These are phyloP conservation scores for Avena sativa DNA, from an alignment of 176 grass and related monocot genomes.

Conservation along the genomic window DNA sequence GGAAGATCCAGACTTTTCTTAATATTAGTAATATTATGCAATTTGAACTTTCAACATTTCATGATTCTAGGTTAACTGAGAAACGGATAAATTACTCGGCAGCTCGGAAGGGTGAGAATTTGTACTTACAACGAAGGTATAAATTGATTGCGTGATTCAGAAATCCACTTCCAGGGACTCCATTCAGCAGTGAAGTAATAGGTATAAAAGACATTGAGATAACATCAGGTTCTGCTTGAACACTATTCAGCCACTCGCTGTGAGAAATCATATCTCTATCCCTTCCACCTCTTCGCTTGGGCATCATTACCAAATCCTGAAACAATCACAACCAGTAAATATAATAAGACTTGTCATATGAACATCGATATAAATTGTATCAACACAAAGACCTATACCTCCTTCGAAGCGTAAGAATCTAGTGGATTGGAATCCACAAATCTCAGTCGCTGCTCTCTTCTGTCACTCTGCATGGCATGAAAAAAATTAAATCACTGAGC, in stretches of 20 bases:
- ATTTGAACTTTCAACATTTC: neutral
- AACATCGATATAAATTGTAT: constrained; percentile 1
- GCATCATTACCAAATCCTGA: constrained; percentile 80
- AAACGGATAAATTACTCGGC: constrained; percentile 4
- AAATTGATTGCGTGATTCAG: constrained; percentile 97
- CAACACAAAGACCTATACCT: constrained; percentile 55
- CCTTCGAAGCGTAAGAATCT: constrained; percentile 68
- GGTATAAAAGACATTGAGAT: constrained; percentile 97
- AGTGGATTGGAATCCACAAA: constrained; percentile 70
- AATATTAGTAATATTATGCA: constrained; percentile 29
- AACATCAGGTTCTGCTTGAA: constrained; percentile 84
- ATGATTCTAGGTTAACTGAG: constrained; percentile 18
- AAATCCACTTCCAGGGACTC: constrained; percentile 96
- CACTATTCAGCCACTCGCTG: constrained; percentile 75
- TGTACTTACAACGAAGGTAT: constrained; percentile 84
- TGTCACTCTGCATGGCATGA: constrained; percentile 49
- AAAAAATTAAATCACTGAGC: constrained; percentile 22
- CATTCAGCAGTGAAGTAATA: constrained; percentile 96
- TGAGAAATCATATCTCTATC: constrained; percentile 75
- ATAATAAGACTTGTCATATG: constrained; percentile 3
- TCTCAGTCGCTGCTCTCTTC: constrained; percentile 82
- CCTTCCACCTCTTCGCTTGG: constrained; percentile 90
- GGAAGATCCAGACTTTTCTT: constrained; percentile 25
- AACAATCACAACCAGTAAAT: constrained; percentile 35
- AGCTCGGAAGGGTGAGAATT: constrained; percentile 26